Conservation (phyloP, 306 rosid species). For the Bauhinia variegata region DNA sequence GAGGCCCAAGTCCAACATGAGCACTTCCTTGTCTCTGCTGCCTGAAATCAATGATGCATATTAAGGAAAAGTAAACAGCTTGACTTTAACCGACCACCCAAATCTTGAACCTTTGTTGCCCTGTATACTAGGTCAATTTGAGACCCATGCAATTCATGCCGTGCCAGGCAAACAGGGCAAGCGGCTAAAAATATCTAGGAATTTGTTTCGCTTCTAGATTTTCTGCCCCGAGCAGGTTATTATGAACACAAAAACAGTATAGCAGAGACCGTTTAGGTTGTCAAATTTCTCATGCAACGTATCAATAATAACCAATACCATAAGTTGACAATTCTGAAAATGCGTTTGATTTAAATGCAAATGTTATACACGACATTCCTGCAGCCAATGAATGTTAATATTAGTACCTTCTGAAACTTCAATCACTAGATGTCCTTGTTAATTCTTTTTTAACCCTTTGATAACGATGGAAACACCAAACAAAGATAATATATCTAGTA, state of each 20-base stretch:
- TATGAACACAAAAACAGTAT: neutral
- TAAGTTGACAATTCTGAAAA: neutral
- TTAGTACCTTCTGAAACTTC: neutral
- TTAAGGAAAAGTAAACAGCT: slow-evolving; percentile 5
- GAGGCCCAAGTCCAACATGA: neutral
- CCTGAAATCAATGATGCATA: slow-evolving; percentile 1
- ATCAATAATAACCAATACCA: slow-evolving; percentile 8
- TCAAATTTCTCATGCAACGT: slow-evolving; percentile 20
- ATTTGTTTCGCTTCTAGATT: neutral
- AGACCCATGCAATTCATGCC: neutral
- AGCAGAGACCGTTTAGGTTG: neutral
- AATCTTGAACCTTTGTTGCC: slow-evolving; percentile 15
- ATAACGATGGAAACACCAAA: neutral
- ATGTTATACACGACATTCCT: neutral
- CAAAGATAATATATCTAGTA: too few relatives aligned
- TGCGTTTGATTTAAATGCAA: neutral
- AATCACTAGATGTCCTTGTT: neutral
- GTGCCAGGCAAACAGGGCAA: neutral
- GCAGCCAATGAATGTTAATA: neutral
- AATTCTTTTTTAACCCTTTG: neutral
- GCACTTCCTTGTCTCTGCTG: slow-evolving; percentile 7
- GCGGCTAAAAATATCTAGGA: neutral
- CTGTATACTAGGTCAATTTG: slow-evolving; percentile 18
- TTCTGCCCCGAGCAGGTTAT: neutral
- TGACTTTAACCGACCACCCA: slow-evolving; percentile 22